Conservation (phyloP, 805 yeast genomes). For the Candida awuae region DNA sequence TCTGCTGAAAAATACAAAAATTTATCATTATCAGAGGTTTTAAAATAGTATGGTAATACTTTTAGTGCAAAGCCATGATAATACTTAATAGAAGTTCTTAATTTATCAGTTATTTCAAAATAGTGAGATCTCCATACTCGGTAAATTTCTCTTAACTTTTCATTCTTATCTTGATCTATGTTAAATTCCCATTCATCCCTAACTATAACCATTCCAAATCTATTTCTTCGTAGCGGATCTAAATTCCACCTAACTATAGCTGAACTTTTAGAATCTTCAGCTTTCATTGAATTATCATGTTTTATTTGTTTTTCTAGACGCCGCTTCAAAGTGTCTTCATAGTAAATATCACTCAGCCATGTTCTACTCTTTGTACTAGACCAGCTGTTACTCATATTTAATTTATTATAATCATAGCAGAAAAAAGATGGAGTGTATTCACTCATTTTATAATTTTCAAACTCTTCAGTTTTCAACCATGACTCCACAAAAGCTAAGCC, state of each 20-base stretch:
- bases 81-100: not conserved
- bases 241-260: constrained; percentile 1
- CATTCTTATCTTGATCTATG: constrained; percentile 1
- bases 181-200: constrained; percentile 11
- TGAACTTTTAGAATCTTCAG: not conserved
- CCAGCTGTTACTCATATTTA: not conserved
- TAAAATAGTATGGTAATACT: not conserved
- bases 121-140: constrained; percentile 10
- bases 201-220: not conserved
- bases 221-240: not conserved
- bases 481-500: constrained; percentile 12
- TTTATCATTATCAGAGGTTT: no score
- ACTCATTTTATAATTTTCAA: not conserved
- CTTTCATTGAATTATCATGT: not conserved
- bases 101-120: constrained; percentile 6
- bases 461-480: constrained; percentile 2
- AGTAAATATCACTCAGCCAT: constrained; percentile 3
- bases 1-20: no score
- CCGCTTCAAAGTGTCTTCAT: not conserved
- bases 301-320: not conserved
- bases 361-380: constrained; percentile 4
- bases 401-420: not conserved
- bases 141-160: constrained; percentile 6
- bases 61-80: not conserved
- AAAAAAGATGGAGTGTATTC: constrained; percentile 5